Percentiles rank a stretch among this genome's conserved stretches.
Conservation (phyloP, 805 yeast species). For the Suhomyces faveliae region DNA sequence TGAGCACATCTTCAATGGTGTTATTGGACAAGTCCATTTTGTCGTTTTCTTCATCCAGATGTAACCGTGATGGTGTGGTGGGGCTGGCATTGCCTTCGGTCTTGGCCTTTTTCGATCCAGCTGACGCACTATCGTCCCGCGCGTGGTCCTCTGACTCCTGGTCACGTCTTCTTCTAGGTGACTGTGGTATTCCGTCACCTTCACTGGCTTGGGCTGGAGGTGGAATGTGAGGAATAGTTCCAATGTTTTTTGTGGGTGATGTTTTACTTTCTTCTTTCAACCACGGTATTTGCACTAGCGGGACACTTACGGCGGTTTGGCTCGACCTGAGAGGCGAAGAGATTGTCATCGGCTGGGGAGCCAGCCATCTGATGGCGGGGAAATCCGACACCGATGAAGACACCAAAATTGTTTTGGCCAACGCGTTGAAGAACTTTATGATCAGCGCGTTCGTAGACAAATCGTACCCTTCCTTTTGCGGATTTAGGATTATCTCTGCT, state of each 20-base stretch:
- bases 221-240: background rate
- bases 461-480: slow-evolving; percentile 34
- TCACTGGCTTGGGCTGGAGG: background rate
- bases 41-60: slow-evolving; percentile 3
- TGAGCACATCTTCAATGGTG: background rate
- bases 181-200: background rate
- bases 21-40: slow-evolving; percentile 3
- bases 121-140: background rate
- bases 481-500: slow-evolving; percentile 46
- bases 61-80: background rate
- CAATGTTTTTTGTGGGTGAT: slow-evolving; percentile 2
- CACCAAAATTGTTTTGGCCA: slow-evolving; percentile 32
- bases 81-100: slow-evolving; percentile 2
- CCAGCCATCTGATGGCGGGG: slow-evolving; percentile 8
- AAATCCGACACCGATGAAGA: slow-evolving; percentile 28
- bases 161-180: slow-evolving; percentile 3
- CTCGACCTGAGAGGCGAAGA: slow-evolving; percentile 6
- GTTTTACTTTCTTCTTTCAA: slow-evolving; percentile 17
- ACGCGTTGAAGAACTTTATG: slow-evolving; percentile 45
- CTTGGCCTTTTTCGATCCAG: slow-evolving; percentile 2
- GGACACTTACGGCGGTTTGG: slow-evolving; percentile 14
- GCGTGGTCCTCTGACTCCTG: background rate
- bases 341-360: background rate
- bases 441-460: slow-evolving; percentile 26
- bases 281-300: slow-evolving; percentile 32